Conservation (phyloP, 371 early-diverging fungal species). For the Mucor mucedo region DNA sequence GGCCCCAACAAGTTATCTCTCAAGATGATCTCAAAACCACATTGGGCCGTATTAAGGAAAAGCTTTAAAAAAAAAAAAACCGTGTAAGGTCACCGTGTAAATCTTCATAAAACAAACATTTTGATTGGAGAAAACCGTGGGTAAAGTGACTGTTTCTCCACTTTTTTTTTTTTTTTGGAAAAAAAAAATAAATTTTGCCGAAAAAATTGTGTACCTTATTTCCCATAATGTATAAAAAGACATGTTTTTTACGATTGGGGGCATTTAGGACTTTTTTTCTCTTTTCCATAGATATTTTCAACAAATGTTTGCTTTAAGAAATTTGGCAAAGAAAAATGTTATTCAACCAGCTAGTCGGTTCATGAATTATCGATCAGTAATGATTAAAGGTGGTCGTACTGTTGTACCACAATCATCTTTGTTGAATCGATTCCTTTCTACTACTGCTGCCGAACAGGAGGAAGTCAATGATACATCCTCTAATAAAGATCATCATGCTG, state of each 20-base stretch:
- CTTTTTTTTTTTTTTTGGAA: conserved; percentile 1
- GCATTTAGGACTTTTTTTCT: background rate
- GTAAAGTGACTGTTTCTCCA: conserved; percentile 23
- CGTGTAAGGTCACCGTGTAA: conserved; percentile 22
- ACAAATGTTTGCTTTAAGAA: conserved; percentile 25
- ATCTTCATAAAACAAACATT: background rate
- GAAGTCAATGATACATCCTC: conserved; percentile 1
- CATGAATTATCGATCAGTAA: conserved; percentile 1
- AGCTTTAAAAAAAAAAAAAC: conserved; percentile 32
- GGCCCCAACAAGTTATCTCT: conserved; percentile 52
- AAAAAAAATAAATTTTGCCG: conserved; percentile 7
- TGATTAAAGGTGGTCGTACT: conserved; percentile 10
- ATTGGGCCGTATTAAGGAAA: conserved; percentile 42
- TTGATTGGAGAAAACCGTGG: conserved; percentile 23
- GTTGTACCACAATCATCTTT: conserved; percentile 15
- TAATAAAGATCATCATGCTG: conserved; percentile 75
- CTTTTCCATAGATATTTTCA: conserved; percentile 15
- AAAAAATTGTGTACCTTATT: conserved; percentile 1
- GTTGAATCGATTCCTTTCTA: conserved; percentile 8
- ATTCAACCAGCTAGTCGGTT: conserved; percentile 9
- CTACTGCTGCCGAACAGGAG: conserved; percentile 16
- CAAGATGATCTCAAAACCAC: conserved; percentile 42
- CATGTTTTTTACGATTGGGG: background rate
- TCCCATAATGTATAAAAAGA: background rate
- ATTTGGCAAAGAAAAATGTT: conserved; percentile 6